phyloP scores from a whole-genome alignment of 768 basidiomycete species.

The Coprinopsis marcescibilis region DNA sequence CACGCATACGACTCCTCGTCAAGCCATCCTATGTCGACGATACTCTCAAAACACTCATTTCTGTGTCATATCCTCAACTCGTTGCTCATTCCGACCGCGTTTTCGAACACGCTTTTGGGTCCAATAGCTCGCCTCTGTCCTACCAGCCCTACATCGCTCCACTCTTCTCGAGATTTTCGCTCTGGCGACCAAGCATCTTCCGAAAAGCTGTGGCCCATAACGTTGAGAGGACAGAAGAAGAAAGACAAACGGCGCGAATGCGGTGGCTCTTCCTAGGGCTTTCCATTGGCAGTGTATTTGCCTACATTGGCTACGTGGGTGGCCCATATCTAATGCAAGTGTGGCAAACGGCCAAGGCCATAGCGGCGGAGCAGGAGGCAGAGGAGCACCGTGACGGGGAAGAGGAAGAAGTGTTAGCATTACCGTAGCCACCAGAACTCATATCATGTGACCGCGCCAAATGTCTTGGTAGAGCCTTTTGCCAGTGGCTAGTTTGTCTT shows the following conservation, averaged over 20 bases:
- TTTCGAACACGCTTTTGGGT: slow-evolving; percentile 22
- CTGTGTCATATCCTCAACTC: slow-evolving; percentile 51
- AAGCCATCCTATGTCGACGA: slow-evolving; percentile 59
- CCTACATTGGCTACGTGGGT: slow-evolving; percentile 29
- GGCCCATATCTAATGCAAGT: slow-evolving; percentile 11
- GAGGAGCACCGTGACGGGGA: slow-evolving; percentile 12
- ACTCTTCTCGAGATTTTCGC: slow-evolving; percentile 3
- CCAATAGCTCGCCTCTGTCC: slow-evolving; percentile 15
- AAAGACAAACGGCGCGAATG: slow-evolving; percentile 40
- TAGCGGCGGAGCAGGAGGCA: slow-evolving; percentile 5
- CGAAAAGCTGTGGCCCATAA: slow-evolving; percentile 15
- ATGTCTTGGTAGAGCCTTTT: neutral
- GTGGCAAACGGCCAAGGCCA: slow-evolving; percentile 8
- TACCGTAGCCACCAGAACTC: neutral
- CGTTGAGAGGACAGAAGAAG: slow-evolving; percentile 32
- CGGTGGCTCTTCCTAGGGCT: slow-evolving; percentile 50
- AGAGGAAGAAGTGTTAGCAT: slow-evolving; percentile 2
- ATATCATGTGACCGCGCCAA: slow-evolving; percentile 10
- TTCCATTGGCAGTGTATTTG: slow-evolving; percentile 35
- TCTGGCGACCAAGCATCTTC: slow-evolving; percentile 23
- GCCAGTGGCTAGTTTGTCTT: neutral
- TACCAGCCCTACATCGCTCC: slow-evolving; percentile 19
- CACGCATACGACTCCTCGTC: slow-evolving; percentile 58
- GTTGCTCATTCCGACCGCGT: slow-evolving; percentile 54
- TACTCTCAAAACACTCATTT: slow-evolving; percentile 47